These are phyloP conservation scores for Tricholoma flavovirens DNA, from an alignment of 768 basidiomycete genomes.

Conservation along the genomic window DNA sequence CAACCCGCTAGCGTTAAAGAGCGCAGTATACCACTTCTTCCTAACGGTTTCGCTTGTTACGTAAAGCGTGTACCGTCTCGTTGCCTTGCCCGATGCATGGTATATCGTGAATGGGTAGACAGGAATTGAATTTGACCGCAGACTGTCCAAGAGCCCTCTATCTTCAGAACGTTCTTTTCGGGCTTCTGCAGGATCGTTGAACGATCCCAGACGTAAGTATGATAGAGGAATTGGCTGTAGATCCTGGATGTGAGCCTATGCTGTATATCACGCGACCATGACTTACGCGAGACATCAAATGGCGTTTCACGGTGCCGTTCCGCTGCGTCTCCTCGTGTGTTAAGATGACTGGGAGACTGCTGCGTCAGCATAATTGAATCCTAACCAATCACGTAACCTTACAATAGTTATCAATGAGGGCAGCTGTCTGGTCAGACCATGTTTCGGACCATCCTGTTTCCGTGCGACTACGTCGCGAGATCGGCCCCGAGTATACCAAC, in stretches of 20 bases:
- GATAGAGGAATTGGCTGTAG: slow-evolving; percentile 72
- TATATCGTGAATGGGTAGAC: slow-evolving; percentile 77
- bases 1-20: slow-evolving; percentile 60
- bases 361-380: slow-evolving; percentile 1
- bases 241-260: not conserved
- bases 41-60: slow-evolving; percentile 52
- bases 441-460: slow-evolving; percentile 72
- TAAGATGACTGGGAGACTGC: slow-evolving; percentile 48
- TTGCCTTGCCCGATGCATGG: slow-evolving; percentile 52
- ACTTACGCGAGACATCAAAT: slow-evolving; percentile 63
- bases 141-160: slow-evolving; percentile 48
- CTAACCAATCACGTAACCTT: slow-evolving; percentile 18
- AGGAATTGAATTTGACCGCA: slow-evolving; percentile 45
- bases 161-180: slow-evolving; percentile 61
- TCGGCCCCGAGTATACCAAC: slow-evolving; percentile 59
- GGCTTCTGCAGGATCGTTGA: slow-evolving; percentile 51
- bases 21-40: slow-evolving; percentile 55
- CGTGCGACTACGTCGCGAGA: slow-evolving; percentile 53
- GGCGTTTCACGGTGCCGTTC: slow-evolving; percentile 42
- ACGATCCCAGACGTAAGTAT: slow-evolving; percentile 68
- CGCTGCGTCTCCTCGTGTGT: slow-evolving; percentile 53
- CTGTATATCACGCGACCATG: not conserved
- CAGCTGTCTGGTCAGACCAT: slow-evolving; percentile 65
- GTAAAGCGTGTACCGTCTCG: slow-evolving; percentile 69
- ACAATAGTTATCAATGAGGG: slow-evolving; percentile 77